A percentile compares a stretch with the other conserved stretches of the same genome.
Conservation (phyloP, 2,329 filamentous ascomycete species). For the Ceratocystiopsis minuta region DNA sequence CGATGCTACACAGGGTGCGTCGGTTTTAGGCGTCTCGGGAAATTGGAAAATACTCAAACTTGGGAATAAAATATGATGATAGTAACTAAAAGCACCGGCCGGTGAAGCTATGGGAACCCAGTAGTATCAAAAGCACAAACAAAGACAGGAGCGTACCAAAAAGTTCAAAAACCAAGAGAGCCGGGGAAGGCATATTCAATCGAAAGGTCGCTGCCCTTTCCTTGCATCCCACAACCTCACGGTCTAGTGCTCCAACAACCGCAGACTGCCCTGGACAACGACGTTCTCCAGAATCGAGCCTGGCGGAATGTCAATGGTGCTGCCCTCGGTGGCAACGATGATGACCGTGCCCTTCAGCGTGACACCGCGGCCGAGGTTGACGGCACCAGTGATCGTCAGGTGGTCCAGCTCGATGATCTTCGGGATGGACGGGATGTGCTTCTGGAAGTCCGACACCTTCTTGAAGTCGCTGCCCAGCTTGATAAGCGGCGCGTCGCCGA, state of each 20-base stretch:
- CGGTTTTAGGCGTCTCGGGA: too few species aligned
- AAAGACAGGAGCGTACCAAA: neutral
- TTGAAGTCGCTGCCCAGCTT: slow-evolving; percentile 99
- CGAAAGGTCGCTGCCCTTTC: too few species aligned
- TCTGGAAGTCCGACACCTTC: slow-evolving; percentile 96
- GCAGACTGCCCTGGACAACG: slow-evolving; percentile 91
- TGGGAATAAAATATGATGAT: too few species aligned
- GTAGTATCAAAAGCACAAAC: too few species aligned
- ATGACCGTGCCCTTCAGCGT: slow-evolving; percentile 97
- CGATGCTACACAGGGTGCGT: too few species aligned
- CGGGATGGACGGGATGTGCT: slow-evolving; percentile 70
- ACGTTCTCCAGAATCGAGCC: slow-evolving; percentile 97
- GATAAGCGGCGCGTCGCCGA: slow-evolving; percentile 92
- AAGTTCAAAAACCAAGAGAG: neutral
- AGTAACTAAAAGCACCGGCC: neutral
- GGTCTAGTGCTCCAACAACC: slow-evolving; percentile 47
- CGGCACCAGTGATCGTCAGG: slow-evolving; percentile 90
- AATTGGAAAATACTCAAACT: too few species aligned
- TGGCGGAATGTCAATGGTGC: slow-evolving; percentile 92
- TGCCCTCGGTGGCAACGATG: slow-evolving; percentile 93
- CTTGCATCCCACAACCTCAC: neutral
- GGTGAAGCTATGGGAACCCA: too few species aligned
- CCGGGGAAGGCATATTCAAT: neutral
- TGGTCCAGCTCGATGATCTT: slow-evolving; percentile 88
- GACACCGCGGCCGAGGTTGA: slow-evolving; percentile 90